Evolutionary conservation across 441 rosid genomes (phyloP).

Genomic region (Isatis lusitanica): DNA sequence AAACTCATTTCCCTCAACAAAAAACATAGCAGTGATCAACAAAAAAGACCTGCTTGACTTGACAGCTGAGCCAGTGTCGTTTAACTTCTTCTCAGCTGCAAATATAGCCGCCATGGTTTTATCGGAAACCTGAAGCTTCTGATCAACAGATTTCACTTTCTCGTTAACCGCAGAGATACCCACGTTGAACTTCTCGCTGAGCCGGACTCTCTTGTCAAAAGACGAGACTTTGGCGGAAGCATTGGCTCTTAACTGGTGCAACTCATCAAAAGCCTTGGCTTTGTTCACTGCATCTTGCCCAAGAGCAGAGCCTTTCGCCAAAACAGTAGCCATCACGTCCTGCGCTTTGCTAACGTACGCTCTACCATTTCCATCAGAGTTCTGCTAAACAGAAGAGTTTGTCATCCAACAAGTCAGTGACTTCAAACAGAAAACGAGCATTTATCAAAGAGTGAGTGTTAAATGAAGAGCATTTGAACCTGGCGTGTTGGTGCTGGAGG

Average conservation of each 20-base stretch:
- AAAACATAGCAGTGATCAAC: neutral
- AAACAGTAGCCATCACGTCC: constrained; percentile 73
- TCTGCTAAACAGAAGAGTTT: constrained; percentile 43
- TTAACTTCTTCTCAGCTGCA: constrained; percentile 92
- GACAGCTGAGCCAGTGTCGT: constrained; percentile 93
- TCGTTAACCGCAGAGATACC: constrained; percentile 92
- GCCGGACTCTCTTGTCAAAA: constrained; percentile 79
- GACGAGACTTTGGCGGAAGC: constrained; percentile 89
- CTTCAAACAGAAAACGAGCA: no score
- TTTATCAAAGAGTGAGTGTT: neutral
- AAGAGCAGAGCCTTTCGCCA: constrained; percentile 88
- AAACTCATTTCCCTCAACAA: neutral
- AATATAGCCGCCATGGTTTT: constrained; percentile 98
- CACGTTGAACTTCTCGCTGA: constrained; percentile 80
- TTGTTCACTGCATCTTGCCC: constrained; percentile 91
- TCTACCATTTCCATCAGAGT: constrained; percentile 54
- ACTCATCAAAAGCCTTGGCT: constrained; percentile 93
- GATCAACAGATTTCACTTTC: constrained; percentile 96
- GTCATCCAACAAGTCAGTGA: neutral
- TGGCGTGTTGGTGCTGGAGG: constrained; percentile 37
- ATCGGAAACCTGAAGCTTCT: constrained; percentile 89
- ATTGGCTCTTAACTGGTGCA: constrained; percentile 77
- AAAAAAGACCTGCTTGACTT: constrained; percentile 76
- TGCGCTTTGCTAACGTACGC: constrained; percentile 82
- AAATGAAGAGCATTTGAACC: constrained; percentile 41